Evolutionary conservation across 2,329 filamentous ascomycete species (phyloP).

Genomic region (Pseudopithomyces maydicus): DNA sequence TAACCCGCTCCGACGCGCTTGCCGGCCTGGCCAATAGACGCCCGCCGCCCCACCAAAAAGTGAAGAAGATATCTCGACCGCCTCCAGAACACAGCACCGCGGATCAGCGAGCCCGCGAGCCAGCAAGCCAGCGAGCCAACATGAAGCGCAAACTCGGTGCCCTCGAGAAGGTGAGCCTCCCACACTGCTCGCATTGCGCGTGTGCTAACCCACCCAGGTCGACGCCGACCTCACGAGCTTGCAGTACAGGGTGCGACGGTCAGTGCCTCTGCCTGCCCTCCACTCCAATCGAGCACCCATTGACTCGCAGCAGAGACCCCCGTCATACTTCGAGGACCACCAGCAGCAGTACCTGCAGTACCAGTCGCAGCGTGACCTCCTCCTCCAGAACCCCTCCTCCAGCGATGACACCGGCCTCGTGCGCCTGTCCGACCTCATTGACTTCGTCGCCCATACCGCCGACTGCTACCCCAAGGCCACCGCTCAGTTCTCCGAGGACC

Average conservation of each 20-base stretch:
- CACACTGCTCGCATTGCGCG: too few relatives aligned
- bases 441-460: conserved; percentile 90
- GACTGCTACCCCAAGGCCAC: conserved; percentile 90
- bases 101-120: too few relatives aligned
- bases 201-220: conserved; percentile 48
- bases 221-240: conserved; percentile 77
- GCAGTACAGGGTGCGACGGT: conserved; percentile 80
- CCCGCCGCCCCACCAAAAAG: conserved; percentile 10
- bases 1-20: background rate
- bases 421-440: conserved; percentile 87
- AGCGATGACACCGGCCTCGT: conserved; percentile 79
- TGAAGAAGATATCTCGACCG: conserved; percentile 1
- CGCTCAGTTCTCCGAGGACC: conserved; percentile 74
- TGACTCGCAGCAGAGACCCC: conserved; percentile 66
- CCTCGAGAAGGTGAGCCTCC: conserved; percentile 70
- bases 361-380: conserved; percentile 87
- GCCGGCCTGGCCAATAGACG: conserved; percentile 5
- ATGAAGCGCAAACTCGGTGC: conserved; percentile 89
- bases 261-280: too few relatives aligned
- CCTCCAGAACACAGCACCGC: background rate
- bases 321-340: conserved; percentile 91
- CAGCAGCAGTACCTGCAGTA: conserved; percentile 88
- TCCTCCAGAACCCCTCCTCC: conserved; percentile 79
- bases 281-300: too few relatives aligned
- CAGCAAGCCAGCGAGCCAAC: conserved; percentile 49